phyloP scores from a whole-genome alignment of 441 rosid species.

The Populus hybrid region DNA sequence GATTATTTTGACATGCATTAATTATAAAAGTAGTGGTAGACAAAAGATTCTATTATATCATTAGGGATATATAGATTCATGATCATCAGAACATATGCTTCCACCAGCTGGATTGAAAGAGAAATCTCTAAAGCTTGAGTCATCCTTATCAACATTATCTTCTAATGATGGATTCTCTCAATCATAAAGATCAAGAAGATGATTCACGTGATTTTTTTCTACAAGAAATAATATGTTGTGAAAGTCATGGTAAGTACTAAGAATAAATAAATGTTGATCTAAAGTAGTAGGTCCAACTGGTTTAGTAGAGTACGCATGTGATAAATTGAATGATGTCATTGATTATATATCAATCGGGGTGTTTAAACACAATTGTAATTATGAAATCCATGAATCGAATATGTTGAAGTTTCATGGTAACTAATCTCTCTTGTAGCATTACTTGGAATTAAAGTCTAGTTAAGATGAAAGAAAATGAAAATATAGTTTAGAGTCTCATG shows the following conservation, averaged over 20 bases:
- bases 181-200: neutral
- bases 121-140: too few relatives aligned
- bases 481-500: neutral
- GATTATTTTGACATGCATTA: neutral
- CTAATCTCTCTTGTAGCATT: neutral
- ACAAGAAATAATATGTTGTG: too few relatives aligned
- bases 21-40: neutral
- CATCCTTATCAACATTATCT: neutral
- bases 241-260: neutral
- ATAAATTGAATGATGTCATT: too few relatives aligned
- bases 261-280: too few relatives aligned
- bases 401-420: neutral
- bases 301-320: neutral
- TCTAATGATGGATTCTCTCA: neutral
- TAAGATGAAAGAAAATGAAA: neutral
- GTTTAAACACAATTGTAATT: neutral
- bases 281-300: too few relatives aligned
- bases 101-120: neutral
- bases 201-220: neutral
- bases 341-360: too few relatives aligned
- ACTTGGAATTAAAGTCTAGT: neutral
- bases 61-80: too few relatives aligned
- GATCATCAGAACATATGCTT: too few relatives aligned
- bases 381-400: too few relatives aligned
- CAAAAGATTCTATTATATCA: too few relatives aligned